Percentiles rank a stretch among this genome's conserved stretches.
Evolutionary conservation across 2,329 filamentous ascomycete species (phyloP).

Genomic region (Trichoderma semiorbis): DNA sequence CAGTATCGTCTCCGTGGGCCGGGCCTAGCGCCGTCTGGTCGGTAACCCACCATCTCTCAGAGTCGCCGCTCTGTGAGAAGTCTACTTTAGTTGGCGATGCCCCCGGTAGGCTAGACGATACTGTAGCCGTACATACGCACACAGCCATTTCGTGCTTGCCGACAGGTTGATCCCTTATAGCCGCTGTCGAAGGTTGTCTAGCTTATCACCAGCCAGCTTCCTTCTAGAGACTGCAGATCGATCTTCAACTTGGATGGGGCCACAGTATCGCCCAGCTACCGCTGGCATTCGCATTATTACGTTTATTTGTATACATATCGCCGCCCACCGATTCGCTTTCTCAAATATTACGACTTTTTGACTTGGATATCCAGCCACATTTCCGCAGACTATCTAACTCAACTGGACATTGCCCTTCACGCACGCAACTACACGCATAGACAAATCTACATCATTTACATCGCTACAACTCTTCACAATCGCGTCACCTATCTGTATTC

Average conservation of each 20-base stretch:
- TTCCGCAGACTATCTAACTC: neutral
- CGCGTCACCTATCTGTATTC: neutral
- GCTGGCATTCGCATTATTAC: neutral
- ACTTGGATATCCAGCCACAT: neutral
- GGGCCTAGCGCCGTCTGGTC: constrained; percentile 19
- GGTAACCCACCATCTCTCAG: neutral
- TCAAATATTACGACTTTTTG: neutral
- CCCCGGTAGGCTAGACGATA: constrained; percentile 15
- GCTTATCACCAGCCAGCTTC: neutral
- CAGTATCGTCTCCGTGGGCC: constrained; percentile 13
- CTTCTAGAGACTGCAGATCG: neutral
- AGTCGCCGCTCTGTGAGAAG: constrained; percentile 3
- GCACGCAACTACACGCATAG: neutral
- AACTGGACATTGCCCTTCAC: neutral
- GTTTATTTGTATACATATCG: neutral
- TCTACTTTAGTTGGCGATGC: constrained; percentile 18
- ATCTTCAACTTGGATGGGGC: neutral
- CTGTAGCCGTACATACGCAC: neutral
- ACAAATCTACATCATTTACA: neutral
- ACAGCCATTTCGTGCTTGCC: neutral
- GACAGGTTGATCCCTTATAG: neutral
- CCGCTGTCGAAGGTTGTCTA: neutral
- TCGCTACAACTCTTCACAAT: neutral
- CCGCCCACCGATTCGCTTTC: neutral
- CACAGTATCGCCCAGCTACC: neutral